A percentile compares a stretch with the other conserved stretches of the same genome.
These are phyloP conservation scores for Bauhinia variegata DNA, from an alignment of 306 rosid genomes.

Conservation along the genomic window DNA sequence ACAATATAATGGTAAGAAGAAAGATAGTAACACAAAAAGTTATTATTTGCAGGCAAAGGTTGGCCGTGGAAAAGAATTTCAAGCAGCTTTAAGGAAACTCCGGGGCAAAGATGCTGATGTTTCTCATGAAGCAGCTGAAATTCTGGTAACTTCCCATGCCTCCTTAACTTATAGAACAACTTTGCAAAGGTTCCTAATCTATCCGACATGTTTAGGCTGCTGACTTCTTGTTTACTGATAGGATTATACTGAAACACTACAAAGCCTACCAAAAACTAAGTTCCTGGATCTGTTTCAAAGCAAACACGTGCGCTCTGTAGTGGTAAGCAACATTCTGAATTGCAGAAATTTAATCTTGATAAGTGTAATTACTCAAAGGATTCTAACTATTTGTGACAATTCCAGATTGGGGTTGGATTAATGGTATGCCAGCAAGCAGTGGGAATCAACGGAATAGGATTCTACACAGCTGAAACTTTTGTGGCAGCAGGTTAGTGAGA, in stretches of 20 bases:
- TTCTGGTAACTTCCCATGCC: constrained; percentile 57
- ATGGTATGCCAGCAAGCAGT: constrained; percentile 85
- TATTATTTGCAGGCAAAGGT: constrained; percentile 64
- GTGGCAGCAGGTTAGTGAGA: constrained; percentile 68
- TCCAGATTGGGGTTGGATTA: constrained; percentile 85
- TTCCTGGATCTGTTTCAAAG: constrained; percentile 66
- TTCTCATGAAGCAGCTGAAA: constrained; percentile 72
- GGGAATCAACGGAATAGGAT: constrained; percentile 78
- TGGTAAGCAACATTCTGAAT: constrained; percentile 53
- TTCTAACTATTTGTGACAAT: constrained; percentile 19
- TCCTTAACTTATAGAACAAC: constrained; percentile 22
- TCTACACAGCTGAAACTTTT: constrained; percentile 71
- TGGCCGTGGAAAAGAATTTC: constrained; percentile 57
- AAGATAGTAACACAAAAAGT: background rate
- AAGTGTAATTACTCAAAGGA: constrained; percentile 9
- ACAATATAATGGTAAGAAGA: constrained; percentile 4
- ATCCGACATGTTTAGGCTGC: constrained; percentile 19
- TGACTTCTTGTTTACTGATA: constrained; percentile 30
- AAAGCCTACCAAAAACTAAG: constrained; percentile 58
- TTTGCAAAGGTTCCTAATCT: constrained; percentile 8
- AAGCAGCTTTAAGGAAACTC: constrained; percentile 63
- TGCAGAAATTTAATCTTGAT: constrained; percentile 25
- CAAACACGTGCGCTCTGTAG: constrained; percentile 61
- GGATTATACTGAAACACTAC: constrained; percentile 72
- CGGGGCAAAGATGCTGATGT: constrained; percentile 58